A percentile compares a stretch with the other conserved stretches of the same genome.
phyloP scores from a whole-genome alignment of 805 yeast species.

The Naumovozyma baii region DNA sequence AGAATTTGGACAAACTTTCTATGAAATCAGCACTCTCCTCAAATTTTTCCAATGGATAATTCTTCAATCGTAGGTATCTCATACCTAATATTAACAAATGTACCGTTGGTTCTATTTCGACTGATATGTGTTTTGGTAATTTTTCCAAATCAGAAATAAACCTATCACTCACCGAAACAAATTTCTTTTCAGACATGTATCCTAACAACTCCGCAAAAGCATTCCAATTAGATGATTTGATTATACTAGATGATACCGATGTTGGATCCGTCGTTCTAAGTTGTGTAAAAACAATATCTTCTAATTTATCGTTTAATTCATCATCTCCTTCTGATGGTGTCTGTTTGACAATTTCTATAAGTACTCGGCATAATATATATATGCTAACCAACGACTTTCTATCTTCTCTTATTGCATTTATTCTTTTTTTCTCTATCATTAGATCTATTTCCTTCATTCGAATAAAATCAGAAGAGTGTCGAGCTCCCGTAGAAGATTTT shows the following conservation, averaged over 20 bases:
- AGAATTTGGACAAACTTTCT: slow-evolving; percentile 78
- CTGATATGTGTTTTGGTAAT: slow-evolving; percentile 45
- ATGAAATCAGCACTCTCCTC: slow-evolving; percentile 92
- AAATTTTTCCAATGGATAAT: slow-evolving; percentile 79
- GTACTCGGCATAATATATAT: slow-evolving; percentile 79
- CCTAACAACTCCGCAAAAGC: slow-evolving; percentile 83
- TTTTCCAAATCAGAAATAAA: slow-evolving; percentile 89
- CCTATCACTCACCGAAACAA: slow-evolving; percentile 81
- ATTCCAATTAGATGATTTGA: slow-evolving; percentile 89
- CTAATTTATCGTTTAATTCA: slow-evolving; percentile 72
- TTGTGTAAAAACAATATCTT: slow-evolving; percentile 89
- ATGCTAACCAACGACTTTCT: slow-evolving; percentile 79
- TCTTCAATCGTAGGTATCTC: slow-evolving; percentile 69
- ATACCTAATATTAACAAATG: slow-evolving; percentile 82
- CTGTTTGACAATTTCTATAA: slow-evolving; percentile 86
- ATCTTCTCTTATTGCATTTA: slow-evolving; percentile 74
- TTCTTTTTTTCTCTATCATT: slow-evolving; percentile 39
- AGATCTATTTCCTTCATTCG: slow-evolving; percentile 40
- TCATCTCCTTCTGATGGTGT: slow-evolving; percentile 68
- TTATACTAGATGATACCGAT: slow-evolving; percentile 52
- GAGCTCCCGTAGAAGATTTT: slow-evolving; percentile 1
- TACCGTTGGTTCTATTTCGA: slow-evolving; percentile 49
- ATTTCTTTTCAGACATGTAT: slow-evolving; percentile 76
- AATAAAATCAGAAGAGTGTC: slow-evolving; percentile 40
- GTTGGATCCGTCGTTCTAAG: slow-evolving; percentile 78